A percentile compares a stretch with the other conserved stretches of the same genome.
Evolutionary conservation across 2,329 filamentous ascomycete species (phyloP).

Genomic region (Bretziella fagacearum): DNA sequence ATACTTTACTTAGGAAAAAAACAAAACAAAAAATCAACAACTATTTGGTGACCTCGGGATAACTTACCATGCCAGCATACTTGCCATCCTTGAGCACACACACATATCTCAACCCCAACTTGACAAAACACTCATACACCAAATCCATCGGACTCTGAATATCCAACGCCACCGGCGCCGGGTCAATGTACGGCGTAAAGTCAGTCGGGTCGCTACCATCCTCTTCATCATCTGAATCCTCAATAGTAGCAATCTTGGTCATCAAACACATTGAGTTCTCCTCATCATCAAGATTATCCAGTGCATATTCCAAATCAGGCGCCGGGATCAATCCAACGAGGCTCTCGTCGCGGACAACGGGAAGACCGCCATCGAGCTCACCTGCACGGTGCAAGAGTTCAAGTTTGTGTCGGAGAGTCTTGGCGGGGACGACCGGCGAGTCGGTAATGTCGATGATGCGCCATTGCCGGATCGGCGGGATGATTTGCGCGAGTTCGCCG

Average conservation of each 20-base stretch:
- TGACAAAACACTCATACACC: constrained; percentile 92
- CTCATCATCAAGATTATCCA: constrained; percentile 70
- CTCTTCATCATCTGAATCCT: constrained; percentile 37
- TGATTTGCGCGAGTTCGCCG: constrained; percentile 71
- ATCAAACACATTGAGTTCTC: constrained; percentile 63
- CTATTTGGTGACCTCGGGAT: background rate
- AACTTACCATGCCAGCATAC: constrained; percentile 70
- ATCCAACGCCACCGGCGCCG: constrained; percentile 74
- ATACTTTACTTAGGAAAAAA: too few relatives aligned
- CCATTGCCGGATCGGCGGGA: constrained; percentile 55
- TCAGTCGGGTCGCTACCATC: constrained; percentile 48
- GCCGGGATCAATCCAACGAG: constrained; percentile 85
- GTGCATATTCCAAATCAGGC: constrained; percentile 80
- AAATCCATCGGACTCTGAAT: constrained; percentile 82
- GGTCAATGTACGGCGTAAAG: constrained; percentile 83
- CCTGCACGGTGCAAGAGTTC: constrained; percentile 68
- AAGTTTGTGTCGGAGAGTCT: constrained; percentile 61
- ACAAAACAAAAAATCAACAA: background rate
- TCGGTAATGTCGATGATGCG: constrained; percentile 76
- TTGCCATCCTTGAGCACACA: constrained; percentile 73
- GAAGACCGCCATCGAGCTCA: constrained; percentile 81
- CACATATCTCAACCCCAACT: constrained; percentile 80
- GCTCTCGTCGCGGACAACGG: constrained; percentile 62
- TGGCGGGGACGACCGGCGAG: constrained; percentile 64
- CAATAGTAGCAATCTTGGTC: constrained; percentile 46